Percentiles rank a stretch among this genome's conserved stretches.
Evolutionary conservation across 176 grass and related monocot genomes (phyloP).

Genomic region (bread wheat (Triticum aestivum)): DNA sequence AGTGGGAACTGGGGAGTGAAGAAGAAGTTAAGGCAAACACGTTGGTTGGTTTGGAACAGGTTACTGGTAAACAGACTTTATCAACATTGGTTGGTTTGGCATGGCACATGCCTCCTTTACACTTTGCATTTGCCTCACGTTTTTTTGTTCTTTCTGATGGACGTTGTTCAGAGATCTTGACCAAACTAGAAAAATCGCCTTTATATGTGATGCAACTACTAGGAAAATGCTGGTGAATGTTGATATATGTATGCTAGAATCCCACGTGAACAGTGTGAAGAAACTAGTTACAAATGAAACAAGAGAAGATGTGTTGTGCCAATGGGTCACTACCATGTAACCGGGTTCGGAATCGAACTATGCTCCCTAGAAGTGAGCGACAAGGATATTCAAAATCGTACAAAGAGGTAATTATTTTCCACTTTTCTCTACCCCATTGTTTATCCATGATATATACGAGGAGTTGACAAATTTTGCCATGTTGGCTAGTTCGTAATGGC

Average conservation of each 20-base stretch:
- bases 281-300: background rate
- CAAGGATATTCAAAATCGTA: background rate
- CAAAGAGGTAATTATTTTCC: background rate
- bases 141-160: conserved; percentile 20
- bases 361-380: background rate
- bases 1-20: conserved; percentile 5
- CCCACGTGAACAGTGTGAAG: background rate
- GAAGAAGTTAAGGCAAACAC: conserved; percentile 10
- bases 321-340: background rate
- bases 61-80: conserved; percentile 14
- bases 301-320: background rate
- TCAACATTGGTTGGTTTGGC: conserved; percentile 23
- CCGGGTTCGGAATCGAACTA: background rate
- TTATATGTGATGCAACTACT: background rate
- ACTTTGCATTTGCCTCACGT: conserved; percentile 22
- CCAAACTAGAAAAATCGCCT: background rate
- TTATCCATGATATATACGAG: background rate
- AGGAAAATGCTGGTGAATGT: background rate
- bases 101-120: background rate
- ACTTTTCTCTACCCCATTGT: background rate
- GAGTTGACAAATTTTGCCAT: background rate
- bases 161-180: conserved; percentile 23
- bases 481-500: background rate
- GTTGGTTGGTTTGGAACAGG: conserved; percentile 27
- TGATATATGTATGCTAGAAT: background rate